Evolutionary conservation across 2,329 filamentous ascomycete genomes (phyloP).

Genomic region (Myotisia sp.): DNA sequence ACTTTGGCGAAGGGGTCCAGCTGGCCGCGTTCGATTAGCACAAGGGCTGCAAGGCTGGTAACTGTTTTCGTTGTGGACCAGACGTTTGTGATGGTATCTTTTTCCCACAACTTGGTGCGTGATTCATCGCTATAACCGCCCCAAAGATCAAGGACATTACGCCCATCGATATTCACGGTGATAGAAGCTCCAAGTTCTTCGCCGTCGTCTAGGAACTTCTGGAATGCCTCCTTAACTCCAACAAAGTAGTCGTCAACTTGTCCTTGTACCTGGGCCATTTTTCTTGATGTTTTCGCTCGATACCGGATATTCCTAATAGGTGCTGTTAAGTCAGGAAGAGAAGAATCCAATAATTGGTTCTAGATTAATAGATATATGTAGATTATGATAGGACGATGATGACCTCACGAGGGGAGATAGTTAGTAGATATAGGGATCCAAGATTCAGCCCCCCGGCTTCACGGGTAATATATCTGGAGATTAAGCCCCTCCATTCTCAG

Average conservation of each 20-base stretch:
- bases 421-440: no score
- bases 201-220: neutral
- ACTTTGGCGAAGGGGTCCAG: slow-evolving; percentile 27
- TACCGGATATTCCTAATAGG: no score
- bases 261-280: neutral
- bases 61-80: slow-evolving; percentile 32
- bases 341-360: no score
- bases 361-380: no score
- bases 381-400: no score
- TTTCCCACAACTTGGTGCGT: slow-evolving; percentile 23
- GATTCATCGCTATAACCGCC: slow-evolving; percentile 26
- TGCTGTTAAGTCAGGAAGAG: no score
- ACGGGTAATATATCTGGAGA: no score
- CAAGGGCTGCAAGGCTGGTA: slow-evolving; percentile 23
- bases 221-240: neutral
- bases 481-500: no score
- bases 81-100: slow-evolving; percentile 29
- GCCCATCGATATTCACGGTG: slow-evolving; percentile 15
- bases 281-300: no score
- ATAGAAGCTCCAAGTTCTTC: neutral
- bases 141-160: slow-evolving; percentile 33
- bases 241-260: neutral
- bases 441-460: no score
- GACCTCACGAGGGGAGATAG: no score
- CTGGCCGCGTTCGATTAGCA: slow-evolving; percentile 29